These are phyloP conservation scores for Saccharomyces mikatae DNA, from an alignment of 805 yeast species.

Conservation along the genomic window DNA sequence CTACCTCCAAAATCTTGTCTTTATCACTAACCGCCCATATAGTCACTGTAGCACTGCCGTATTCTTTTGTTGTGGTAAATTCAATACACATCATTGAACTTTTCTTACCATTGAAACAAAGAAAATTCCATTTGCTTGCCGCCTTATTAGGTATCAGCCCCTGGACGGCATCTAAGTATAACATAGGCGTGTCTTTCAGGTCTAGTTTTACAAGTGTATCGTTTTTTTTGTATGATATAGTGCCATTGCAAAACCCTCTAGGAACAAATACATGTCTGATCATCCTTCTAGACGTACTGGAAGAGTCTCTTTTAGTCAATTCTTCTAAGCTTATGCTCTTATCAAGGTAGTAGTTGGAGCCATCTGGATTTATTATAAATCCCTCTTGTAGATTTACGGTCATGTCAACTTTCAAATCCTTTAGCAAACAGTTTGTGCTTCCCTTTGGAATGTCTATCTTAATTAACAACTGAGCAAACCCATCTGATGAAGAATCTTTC, in stretches of 20 bases:
- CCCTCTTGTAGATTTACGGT: constrained; percentile 35
- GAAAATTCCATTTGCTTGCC: constrained; percentile 86
- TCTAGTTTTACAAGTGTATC: constrained; percentile 1
- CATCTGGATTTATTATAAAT: constrained; percentile 71
- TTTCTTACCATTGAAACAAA: constrained; percentile 62
- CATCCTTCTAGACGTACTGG: constrained; percentile 23
- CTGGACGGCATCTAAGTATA: constrained; percentile 83
- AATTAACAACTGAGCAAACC: not conserved
- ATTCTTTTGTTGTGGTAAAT: constrained; percentile 72
- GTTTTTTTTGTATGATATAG: constrained; percentile 29
- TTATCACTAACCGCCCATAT: constrained; percentile 39
- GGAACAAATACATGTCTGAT: constrained; percentile 83
- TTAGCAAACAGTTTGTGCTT: not conserved
- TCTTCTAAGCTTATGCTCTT: constrained; percentile 28
- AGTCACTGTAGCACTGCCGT: constrained; percentile 38
- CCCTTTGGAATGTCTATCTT: constrained; percentile 7
- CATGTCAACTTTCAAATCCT: constrained; percentile 13
- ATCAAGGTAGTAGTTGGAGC: constrained; percentile 56
- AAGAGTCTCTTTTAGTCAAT: not conserved
- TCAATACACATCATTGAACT: constrained; percentile 74
- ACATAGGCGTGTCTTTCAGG: constrained; percentile 34
- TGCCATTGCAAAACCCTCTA: constrained; percentile 57
- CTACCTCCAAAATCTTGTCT: constrained; percentile 42
- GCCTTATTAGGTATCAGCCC: constrained; percentile 92
- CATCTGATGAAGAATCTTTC: constrained; percentile 1